These are phyloP conservation scores for Lodderomyces margitis DNA, from an alignment of 1,139 yeast species.

Conservation along the genomic window DNA sequence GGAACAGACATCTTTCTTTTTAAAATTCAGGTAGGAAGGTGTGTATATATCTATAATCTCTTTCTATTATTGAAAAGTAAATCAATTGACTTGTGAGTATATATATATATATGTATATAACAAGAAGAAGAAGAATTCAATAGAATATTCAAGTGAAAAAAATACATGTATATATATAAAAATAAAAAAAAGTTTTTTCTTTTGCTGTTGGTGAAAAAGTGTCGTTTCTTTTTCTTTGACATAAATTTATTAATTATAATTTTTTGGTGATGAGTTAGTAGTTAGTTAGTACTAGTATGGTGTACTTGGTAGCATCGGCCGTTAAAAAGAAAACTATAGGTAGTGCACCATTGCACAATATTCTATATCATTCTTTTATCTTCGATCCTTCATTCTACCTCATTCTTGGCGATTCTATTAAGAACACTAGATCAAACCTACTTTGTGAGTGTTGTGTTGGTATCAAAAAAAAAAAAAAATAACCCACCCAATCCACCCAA, in stretches of 20 bases:
- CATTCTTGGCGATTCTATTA: not conserved
- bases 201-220: too few relatives aligned
- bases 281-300: too few relatives aligned
- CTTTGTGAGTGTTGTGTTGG: too few relatives aligned
- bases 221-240: constrained; percentile 2
- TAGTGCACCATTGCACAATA: not conserved
- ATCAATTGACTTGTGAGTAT: too few relatives aligned
- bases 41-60: constrained; percentile 10
- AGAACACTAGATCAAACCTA: too few relatives aligned
- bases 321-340: not conserved
- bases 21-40: too few relatives aligned
- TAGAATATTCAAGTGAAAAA: too few relatives aligned
- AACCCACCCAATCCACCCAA: too few relatives aligned
- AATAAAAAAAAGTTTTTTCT: not conserved
- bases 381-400: too few relatives aligned
- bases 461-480: too few relatives aligned
- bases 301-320: not conserved
- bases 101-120: too few relatives aligned
- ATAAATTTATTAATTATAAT: too few relatives aligned
- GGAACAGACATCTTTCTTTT: constrained; percentile 67
- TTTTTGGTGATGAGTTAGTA: not conserved
- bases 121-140: constrained; percentile 3
- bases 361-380: not conserved
- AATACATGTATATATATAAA: not conserved
- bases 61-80: constrained; percentile 2